Conservation (phyloP, 306 rosid genomes). For the Rosa chinensis region DNA sequence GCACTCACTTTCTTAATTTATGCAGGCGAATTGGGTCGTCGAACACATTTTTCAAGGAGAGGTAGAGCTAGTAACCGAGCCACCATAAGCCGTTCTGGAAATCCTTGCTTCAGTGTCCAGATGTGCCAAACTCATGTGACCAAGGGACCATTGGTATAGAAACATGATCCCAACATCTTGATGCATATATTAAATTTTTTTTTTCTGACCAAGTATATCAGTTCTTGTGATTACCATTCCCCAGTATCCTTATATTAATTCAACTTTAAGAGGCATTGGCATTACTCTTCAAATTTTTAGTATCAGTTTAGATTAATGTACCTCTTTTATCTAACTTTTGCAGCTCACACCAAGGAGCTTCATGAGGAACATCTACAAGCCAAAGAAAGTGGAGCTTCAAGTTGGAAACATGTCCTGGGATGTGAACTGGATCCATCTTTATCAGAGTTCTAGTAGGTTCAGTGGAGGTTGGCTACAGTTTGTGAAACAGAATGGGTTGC, state of each 20-base stretch:
- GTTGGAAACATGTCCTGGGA: not conserved
- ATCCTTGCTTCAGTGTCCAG: not conserved
- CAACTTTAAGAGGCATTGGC: not conserved
- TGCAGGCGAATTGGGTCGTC: not conserved
- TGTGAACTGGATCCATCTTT: not conserved
- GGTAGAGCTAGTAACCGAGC: not conserved
- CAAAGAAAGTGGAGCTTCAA: not conserved
- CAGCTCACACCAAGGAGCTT: not conserved
- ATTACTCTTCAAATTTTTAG: not conserved
- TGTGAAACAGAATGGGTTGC: not conserved
- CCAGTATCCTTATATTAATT: too few relatives aligned
- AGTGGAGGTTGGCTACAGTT: not conserved
- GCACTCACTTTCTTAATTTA: not conserved
- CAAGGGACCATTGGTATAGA: not conserved
- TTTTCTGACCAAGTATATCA: not conserved
- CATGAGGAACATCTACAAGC: not conserved
- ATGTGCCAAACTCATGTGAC: not conserved
- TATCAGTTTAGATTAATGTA: not conserved
- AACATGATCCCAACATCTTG: not conserved
- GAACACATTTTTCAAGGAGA: not conserved
- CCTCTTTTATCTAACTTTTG: not conserved
- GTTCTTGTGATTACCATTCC: not conserved
- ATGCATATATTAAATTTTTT: not conserved
- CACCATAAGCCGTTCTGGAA: not conserved
- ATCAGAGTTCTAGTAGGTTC: not conserved